Conservation (phyloP, 2,329 filamentous ascomycete species). For the Fusarium sp. region DNA sequence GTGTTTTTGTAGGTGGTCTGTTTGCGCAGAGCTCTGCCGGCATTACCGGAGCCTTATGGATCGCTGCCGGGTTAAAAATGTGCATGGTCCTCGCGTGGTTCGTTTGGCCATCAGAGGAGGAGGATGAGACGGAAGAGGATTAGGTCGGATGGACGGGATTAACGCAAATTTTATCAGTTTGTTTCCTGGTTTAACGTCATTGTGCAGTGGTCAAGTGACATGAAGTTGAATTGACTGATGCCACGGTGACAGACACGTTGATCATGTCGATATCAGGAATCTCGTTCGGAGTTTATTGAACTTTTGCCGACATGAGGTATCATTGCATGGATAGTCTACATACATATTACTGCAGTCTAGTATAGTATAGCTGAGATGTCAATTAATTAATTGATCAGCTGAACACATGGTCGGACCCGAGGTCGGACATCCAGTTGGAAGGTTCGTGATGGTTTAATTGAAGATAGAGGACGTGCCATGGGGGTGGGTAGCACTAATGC, state of each 20-base stretch:
- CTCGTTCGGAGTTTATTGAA: constrained; percentile 11
- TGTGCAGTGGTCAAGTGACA: constrained; percentile 24
- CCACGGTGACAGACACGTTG: constrained; percentile 17
- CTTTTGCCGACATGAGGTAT: constrained; percentile 10
- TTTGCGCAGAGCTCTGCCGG: constrained; percentile 61
- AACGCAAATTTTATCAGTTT: not conserved
- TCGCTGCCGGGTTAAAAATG: constrained; percentile 67
- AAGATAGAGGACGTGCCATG: constrained; percentile 15
- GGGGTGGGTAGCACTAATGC: constrained; percentile 24
- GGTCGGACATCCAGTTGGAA: constrained; percentile 27
- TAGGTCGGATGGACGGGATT: constrained; percentile 3
- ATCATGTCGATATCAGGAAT: constrained; percentile 30
- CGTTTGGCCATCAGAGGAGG: constrained; percentile 66
- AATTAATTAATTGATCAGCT: constrained; percentile 22
- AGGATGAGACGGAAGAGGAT: constrained; percentile 9
- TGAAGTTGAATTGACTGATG: constrained; percentile 25
- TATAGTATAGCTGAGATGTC: not conserved
- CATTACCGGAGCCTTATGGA: constrained; percentile 68
- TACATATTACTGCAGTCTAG: not conserved
- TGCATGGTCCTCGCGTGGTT: constrained; percentile 69
- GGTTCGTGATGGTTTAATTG: constrained; percentile 13
- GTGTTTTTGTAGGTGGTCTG: constrained; percentile 63
- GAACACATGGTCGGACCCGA: constrained; percentile 16
- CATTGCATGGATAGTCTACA: not conserved
- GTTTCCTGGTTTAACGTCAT: constrained; percentile 4